Evolutionary conservation across 805 yeast species (phyloP).

Genomic region (Myxozyma mucilagina): DNA sequence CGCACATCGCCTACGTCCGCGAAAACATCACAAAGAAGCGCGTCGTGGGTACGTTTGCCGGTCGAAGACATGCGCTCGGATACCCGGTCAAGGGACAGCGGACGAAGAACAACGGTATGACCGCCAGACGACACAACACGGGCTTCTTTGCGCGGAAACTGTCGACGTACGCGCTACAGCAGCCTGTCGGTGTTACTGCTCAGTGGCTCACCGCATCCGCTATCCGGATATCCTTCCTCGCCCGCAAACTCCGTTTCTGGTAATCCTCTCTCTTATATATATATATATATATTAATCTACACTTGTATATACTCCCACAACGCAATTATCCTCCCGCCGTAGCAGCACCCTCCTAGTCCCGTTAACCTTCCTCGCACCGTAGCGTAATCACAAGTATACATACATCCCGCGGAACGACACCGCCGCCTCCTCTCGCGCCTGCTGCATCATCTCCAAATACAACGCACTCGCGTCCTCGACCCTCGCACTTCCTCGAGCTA

Average conservation of each 20-base stretch:
- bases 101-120: slow-evolving; percentile 85
- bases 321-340: slow-evolving; percentile 22
- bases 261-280: no score
- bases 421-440: slow-evolving; percentile 13
- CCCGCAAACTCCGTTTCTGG: no score
- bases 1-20: slow-evolving; percentile 64
- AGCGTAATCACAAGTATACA: background rate
- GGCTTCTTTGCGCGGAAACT: slow-evolving; percentile 44
- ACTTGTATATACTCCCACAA: slow-evolving; percentile 23
- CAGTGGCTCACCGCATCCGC: no score
- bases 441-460: background rate
- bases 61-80: slow-evolving; percentile 85
- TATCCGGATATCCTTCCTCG: no score
- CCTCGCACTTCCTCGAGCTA: slow-evolving; percentile 25
- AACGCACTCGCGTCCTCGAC: slow-evolving; percentile 19
- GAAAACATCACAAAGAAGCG: slow-evolving; percentile 78
- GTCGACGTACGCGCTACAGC: background rate
- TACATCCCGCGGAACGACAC: slow-evolving; percentile 4
- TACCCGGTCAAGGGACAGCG: slow-evolving; percentile 83
- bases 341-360: slow-evolving; percentile 19
- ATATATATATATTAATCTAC: no score
- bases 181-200: background rate
- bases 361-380: background rate
- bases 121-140: slow-evolving; percentile 83
- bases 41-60: slow-evolving; percentile 79